Base-by-base conservation (phyloP, 2,329 filamentous ascomycete species). In the Cercospora brassicicola region DNA sequence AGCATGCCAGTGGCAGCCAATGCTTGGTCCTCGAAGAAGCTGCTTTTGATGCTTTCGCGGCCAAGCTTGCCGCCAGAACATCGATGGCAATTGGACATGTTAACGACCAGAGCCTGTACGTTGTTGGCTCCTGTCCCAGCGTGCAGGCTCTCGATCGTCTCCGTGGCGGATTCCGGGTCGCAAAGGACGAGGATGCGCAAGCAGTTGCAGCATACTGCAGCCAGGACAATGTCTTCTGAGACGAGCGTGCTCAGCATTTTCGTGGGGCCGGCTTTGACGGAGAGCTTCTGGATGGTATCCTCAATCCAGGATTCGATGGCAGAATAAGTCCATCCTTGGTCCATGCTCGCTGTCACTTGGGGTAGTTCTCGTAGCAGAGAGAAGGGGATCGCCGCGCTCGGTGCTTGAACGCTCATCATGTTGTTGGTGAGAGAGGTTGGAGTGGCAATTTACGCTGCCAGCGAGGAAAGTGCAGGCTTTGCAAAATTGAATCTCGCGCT, bases 251-350 rank as follows among this genome's bases (percentile, higher is more conserved):
- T 55, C 48, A 55, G 42, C 39, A 63, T 55, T 6, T 10, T 23
- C 13, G 48, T 26, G 1, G 42, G 42, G 30, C 39, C 28, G 5
- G 61, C 45, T 30, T 39, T 63, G 23, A 45, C 45, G 3, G 61
- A 33, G 13, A 63, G 18, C n/a, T 63, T 28, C 13, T 63, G 61
- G 20, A 63, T 63, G 3, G 61, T 63, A 8, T 63, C 45, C 28
- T 63, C 61, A 5, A 63, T 63, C 61, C 61, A 63, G 10, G 61
- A 63, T 26, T 63, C 61, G 20, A 63, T 63, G 11, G 61, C 61
- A 55, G 61, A 53, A 3, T 63, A 53, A 2, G 61, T 63, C 61
- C 61, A 63, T 31, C 61, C 61, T 28, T 63, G 61, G 45, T 56
- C 45, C 61, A 63, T 63, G 61, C 61, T 63, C 23, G 42, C 61